Base-by-base conservation (phyloP, 1,284 basidiomycete species). In the Marasmius oreades region DNA sequence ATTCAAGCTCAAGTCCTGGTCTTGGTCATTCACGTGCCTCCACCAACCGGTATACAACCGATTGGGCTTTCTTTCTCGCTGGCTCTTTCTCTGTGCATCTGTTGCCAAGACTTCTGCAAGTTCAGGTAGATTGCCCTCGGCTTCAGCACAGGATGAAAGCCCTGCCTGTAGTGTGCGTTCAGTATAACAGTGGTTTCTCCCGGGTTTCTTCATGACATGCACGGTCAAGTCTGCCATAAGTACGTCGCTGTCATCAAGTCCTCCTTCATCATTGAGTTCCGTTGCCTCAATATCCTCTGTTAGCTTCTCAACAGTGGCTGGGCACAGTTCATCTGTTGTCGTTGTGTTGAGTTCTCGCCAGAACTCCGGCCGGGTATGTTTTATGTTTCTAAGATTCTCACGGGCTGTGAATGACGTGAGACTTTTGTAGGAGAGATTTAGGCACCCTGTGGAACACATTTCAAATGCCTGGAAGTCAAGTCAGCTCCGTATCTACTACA, bases 341-440 rank as follows among this genome's bases (percentile, higher is more conserved):
- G 26, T n/a, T 2, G 61, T n/a, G n/a, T n/a, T 62, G 18, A 66
- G 53, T 42, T 66, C 61, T 6, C 28, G 45, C 62, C 57, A 67
- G 33, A 67, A 65, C 11, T 33, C 51, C 0, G 61, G 64, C 36
- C 70, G 56, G 11, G 50, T 61, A 11, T 47, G 44, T 51, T 60
- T 62, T 18, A 69, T 12, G 12, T 64, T 56, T 11, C 61, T 48
- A 6, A 72, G 57, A 26, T 42, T 55, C 20, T 65, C 57, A 7
- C 63, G 51, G 2, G 62, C 62, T 6, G 55, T 52, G 34, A 64
- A 60, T 20, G 64, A 55, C 5, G 64, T 68, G 51, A 73, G 59
- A 44, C 62, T 63, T 18, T 57, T 54, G 28, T 66, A 69, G 1
- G 67, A 70, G 1, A 71, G 58, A 52, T 70, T 65, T 64, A 65